These are phyloP conservation scores for Bolboschoenoplectus hybrid DNA, from an alignment of 202 grass and related monocot genomes.

Conservation along the genomic window DNA sequence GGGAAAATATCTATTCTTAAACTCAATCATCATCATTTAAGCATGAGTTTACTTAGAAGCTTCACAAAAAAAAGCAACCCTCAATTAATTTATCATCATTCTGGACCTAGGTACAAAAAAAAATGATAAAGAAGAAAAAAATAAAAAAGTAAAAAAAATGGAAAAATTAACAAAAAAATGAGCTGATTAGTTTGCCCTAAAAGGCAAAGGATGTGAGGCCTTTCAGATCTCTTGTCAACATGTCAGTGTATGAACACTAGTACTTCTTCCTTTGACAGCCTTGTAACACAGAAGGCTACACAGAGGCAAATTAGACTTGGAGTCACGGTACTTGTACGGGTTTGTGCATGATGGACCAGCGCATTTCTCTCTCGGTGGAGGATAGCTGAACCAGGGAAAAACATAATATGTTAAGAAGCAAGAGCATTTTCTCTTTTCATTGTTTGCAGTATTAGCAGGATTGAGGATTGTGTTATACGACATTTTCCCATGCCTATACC, in stretches of 20 bases:
- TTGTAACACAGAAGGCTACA: slow-evolving; percentile 90
- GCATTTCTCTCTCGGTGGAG: slow-evolving; percentile 92
- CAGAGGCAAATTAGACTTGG: slow-evolving; percentile 79
- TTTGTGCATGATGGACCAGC: slow-evolving; percentile 80
- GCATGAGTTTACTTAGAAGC: not conserved
- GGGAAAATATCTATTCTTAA: not conserved
- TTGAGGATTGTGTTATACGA: not conserved
- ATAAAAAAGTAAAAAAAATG: not conserved
- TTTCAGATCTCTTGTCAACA: slow-evolving; percentile 40
- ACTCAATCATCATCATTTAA: slow-evolving; percentile 15
- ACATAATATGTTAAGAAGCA: not conserved
- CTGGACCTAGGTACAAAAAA: slow-evolving; percentile 9
- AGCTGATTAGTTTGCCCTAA: slow-evolving; percentile 12
- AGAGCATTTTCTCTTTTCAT: not conserved
- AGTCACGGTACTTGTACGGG: slow-evolving; percentile 85
- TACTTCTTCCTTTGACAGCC: slow-evolving; percentile 62
- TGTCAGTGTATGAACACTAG: slow-evolving; percentile 37
- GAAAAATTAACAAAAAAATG: slow-evolving; percentile 15
- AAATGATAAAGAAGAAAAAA: not conserved
- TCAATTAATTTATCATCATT: slow-evolving; percentile 27
- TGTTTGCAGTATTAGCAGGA: slow-evolving; percentile 4
- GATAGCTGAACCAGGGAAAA: slow-evolving; percentile 57
- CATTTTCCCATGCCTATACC: not conserved
- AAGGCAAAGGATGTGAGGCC: not conserved
- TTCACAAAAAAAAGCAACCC: not conserved